phyloP scores from a whole-genome alignment of 495 filamentous ascomycete genomes.

The Aspergillus hancockii region DNA sequence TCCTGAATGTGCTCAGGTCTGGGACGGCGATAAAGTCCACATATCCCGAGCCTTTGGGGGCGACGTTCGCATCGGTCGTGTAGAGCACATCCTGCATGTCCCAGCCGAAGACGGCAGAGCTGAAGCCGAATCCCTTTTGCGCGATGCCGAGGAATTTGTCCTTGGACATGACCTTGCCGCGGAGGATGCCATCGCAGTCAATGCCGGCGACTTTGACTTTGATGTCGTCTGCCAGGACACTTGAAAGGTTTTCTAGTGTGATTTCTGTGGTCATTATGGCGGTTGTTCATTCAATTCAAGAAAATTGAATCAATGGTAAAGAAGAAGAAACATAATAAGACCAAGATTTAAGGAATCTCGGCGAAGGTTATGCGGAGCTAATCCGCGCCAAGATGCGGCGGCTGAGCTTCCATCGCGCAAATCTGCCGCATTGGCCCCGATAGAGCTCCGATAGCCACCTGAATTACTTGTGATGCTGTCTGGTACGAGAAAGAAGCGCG shows the following conservation, averaged over 20 bases:
- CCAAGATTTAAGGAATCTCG: conserved; percentile 2
- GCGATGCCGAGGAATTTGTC: conserved; percentile 87
- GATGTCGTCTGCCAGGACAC: conserved; percentile 67
- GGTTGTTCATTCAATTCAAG: not conserved
- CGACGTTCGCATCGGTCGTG: conserved; percentile 74
- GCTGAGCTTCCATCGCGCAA: not conserved
- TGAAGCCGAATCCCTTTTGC: conserved; percentile 83
- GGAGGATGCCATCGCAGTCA: conserved; percentile 83
- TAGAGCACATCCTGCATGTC: conserved; percentile 94
- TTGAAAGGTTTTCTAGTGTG: conserved; percentile 41
- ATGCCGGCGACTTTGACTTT: conserved; percentile 85
- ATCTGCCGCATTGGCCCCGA: not conserved
- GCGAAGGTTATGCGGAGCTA: not conserved
- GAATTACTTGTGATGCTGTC: not conserved
- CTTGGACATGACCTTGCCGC: conserved; percentile 90
- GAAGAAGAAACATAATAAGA: conserved; percentile 6
- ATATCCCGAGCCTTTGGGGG: conserved; percentile 85
- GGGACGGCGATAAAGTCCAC: conserved; percentile 78
- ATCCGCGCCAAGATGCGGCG: not conserved
- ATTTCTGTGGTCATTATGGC: conserved; percentile 19
- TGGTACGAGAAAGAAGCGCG: not conserved
- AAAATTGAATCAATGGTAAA: not conserved
- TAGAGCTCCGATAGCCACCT: not conserved
- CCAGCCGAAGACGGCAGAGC: conserved; percentile 93
- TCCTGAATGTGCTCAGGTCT: conserved; percentile 72